phyloP scores from a whole-genome alignment of 2,329 filamentous ascomycete species.

The Diaporthe velutina region DNA sequence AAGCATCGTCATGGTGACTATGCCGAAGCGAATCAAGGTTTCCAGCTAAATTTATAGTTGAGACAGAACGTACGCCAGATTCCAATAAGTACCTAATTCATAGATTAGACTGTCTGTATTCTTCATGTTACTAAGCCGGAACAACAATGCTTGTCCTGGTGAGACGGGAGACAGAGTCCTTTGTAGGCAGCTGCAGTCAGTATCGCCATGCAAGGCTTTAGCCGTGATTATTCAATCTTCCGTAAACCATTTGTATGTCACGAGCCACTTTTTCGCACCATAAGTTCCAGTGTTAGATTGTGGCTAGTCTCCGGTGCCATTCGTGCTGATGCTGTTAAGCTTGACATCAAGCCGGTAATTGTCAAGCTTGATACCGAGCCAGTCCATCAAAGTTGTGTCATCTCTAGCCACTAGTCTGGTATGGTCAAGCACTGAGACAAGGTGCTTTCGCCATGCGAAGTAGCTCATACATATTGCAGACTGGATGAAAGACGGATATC shows the following conservation, averaged over 20 bases:
- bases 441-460: too few species aligned
- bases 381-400: too few species aligned
- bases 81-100: neutral
- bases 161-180: neutral
- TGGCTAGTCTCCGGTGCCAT: neutral
- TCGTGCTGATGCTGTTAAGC: neutral
- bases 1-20: slow-evolving; percentile 1
- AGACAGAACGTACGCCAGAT: neutral
- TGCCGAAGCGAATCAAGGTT: neutral
- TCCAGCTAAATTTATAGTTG: neutral
- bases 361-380: too few species aligned
- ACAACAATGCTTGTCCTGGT: neutral
- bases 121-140: neutral
- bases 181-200: neutral
- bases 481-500: neutral
- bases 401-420: too few species aligned
- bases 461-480: too few species aligned
- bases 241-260: neutral
- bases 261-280: neutral
- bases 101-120: neutral
- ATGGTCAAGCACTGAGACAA: too few species aligned
- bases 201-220: neutral
- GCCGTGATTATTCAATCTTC: neutral
- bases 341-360: too few species aligned
- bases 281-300: neutral